A percentile compares a stretch with the other conserved stretches of the same genome.
These are phyloP conservation scores for Phytopythium sindhum DNA, from an alignment of 352 stramenopile species.

Conservation along the genomic window DNA sequence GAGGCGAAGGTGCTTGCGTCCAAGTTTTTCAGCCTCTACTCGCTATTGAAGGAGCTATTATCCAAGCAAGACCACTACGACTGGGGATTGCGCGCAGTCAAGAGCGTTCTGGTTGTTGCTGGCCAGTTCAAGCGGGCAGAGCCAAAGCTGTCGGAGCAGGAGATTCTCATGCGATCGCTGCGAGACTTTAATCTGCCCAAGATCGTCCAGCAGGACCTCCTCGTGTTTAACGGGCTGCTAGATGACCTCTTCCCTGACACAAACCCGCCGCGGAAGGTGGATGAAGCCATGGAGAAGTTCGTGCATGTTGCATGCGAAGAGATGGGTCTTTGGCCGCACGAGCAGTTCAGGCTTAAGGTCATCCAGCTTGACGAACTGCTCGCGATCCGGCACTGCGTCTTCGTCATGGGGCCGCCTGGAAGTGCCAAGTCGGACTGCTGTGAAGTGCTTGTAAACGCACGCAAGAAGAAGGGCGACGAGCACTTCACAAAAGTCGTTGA, in stretches of 20 bases:
- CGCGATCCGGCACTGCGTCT: conserved; percentile 93
- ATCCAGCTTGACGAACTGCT: conserved; percentile 95
- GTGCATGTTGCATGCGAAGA: conserved; percentile 90
- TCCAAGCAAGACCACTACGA: conserved; percentile 96
- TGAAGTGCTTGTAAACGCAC: conserved; percentile 83
- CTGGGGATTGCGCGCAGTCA: conserved; percentile 93
- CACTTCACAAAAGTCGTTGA: conserved; percentile 77
- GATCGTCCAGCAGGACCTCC: conserved; percentile 92
- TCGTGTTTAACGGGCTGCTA: conserved; percentile 93
- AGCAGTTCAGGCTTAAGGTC: conserved; percentile 92
- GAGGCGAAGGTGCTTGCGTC: conserved; percentile 90
- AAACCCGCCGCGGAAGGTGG: conserved; percentile 85
- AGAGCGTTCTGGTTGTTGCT: conserved; percentile 93
- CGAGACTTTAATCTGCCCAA: conserved; percentile 96
- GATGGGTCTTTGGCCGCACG: conserved; percentile 87
- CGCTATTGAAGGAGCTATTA: conserved; percentile 89
- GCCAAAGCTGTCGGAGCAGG: conserved; percentile 89
- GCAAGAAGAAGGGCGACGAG: conserved; percentile 68
- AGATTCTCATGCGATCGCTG: conserved; percentile 93
- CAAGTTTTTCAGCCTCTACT: conserved; percentile 96
- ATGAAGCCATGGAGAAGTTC: conserved; percentile 88
- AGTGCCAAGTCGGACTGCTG: conserved; percentile 94
- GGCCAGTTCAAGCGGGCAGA: conserved; percentile 92
- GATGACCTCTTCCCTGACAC: conserved; percentile 92
- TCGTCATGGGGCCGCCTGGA: conserved; percentile 92